A percentile compares a stretch with the other conserved stretches of the same genome.
These are phyloP conservation scores for Polychaeton citri DNA, from an alignment of 2,329 filamentous ascomycete genomes.

Conservation along the genomic window DNA sequence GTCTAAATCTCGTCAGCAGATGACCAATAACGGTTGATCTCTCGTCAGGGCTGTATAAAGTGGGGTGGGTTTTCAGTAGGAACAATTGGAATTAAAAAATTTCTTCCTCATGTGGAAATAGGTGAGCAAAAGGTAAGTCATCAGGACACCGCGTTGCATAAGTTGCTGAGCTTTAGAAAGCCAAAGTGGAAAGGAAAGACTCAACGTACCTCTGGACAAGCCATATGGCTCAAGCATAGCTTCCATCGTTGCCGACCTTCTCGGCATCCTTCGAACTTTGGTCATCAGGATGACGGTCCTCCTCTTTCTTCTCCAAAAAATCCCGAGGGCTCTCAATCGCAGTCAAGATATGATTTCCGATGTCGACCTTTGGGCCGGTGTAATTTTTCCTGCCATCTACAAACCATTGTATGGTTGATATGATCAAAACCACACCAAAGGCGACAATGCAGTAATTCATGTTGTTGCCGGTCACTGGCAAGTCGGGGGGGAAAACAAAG, in stretches of 20 bases:
- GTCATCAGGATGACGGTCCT: background rate
- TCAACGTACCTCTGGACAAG: no score
- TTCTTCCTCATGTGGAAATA: conserved; percentile 4
- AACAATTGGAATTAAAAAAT: conserved; percentile 6
- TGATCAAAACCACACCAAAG: conserved; percentile 40
- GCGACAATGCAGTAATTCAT: conserved; percentile 48
- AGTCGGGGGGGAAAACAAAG: conserved; percentile 54
- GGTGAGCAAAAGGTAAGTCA: background rate
- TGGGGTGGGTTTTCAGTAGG: conserved; percentile 6
- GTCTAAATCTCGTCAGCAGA: no score
- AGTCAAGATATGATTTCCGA: conserved; percentile 16
- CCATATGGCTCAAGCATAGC: background rate
- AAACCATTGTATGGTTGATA: conserved; percentile 42
- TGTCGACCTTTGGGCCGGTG: conserved; percentile 28
- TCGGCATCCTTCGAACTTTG: background rate
- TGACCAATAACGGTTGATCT: no score
- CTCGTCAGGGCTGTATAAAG: no score
- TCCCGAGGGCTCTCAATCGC: conserved; percentile 10
- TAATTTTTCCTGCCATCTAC: conserved; percentile 46
- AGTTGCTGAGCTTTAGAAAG: background rate
- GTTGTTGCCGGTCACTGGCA: conserved; percentile 47
- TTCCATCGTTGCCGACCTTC: background rate
- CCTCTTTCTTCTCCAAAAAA: background rate
- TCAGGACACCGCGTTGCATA: conserved; percentile 1
- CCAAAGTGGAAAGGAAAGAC: no score